Base-by-base conservation (phyloP, 257 asterid species). In the Gentiana dahurica region DNA sequence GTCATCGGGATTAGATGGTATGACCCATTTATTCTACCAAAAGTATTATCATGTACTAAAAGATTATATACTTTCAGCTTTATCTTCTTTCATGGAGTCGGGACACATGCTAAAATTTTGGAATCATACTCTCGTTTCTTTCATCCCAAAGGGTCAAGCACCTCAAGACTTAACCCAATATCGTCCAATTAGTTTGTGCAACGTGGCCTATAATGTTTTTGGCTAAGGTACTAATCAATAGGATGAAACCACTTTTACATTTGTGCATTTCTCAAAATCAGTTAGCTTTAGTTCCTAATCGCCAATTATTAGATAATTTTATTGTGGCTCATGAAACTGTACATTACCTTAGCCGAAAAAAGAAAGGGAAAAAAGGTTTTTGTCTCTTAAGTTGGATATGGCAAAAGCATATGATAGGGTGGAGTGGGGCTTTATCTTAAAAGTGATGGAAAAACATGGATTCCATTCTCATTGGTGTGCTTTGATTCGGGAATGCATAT, bases 371-470 rank as follows among this genome's bases (percentile, higher is more conserved):
- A 49, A 11, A 1, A 34, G 55, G 6, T 7, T 34, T 34, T 12
- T 51, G 55, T 51, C 55, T 34, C 12, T 51, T 34, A 51, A 51
- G 5, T 51, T 51, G 24, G 55, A 51, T 34, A 51, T 51, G 55
- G 6, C 35, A 3, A 51, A 51, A 51, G 55, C 55, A 3, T 51
- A 12, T 24, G 55, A 51, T 51, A 51, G 24, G 32, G 34, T 51
- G 6, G 55, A 51, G 34, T 51, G 55, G 53, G 15, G 2, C 32
- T 51, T 51, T 13, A 8, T 24, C 8, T 5, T 11, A 10, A 13
- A 4, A 5, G 3, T 49, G 7, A 9, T 49, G 32, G 3, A 5
- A 49, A 13, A 11, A 11, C 12, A 10, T 49, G 53, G 53, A 5
- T 49, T 49, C 11, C 2, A 9, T 10, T 4, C 7, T 5, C n/a